phyloP scores from a whole-genome alignment of 805 yeast species.

The Saccharomyces mikatae region DNA sequence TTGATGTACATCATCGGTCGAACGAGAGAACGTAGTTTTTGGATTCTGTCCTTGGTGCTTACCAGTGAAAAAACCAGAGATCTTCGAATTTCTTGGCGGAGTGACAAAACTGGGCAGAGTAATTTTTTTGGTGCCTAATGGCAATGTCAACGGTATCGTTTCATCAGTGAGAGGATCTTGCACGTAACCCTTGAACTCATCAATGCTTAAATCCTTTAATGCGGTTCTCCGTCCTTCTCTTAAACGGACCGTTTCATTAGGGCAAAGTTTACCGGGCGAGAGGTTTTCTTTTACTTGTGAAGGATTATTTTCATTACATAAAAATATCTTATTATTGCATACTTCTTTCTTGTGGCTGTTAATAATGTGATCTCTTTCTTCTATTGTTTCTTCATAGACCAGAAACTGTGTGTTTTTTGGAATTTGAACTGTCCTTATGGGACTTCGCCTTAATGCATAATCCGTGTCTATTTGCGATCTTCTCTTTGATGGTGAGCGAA shows the following conservation, averaged over 20 bases:
- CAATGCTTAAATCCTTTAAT: slow-evolving; percentile 11
- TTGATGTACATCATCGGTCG: slow-evolving; percentile 17
- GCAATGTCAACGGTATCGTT: slow-evolving; percentile 12
- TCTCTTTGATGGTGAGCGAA: not conserved
- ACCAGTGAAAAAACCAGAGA: not conserved
- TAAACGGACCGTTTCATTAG: not conserved
- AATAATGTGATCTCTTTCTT: not conserved
- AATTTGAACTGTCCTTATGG: not conserved
- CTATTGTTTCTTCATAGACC: not conserved
- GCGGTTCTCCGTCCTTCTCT: slow-evolving; percentile 3
- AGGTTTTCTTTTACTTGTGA: not conserved
- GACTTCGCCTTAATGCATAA: not conserved
- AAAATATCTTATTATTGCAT: not conserved
- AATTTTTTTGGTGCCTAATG: slow-evolving; percentile 5
- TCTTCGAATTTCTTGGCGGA: slow-evolving; percentile 15
- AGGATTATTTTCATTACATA: not conserved
- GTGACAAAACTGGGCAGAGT: slow-evolving; percentile 16
- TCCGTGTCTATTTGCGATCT: not conserved
- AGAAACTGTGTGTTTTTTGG: not conserved
- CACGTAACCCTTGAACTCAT: slow-evolving; percentile 10
- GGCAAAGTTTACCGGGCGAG: not conserved
- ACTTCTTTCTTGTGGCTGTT: not conserved
- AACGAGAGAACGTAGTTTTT: slow-evolving; percentile 6
- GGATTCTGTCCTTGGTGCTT: slow-evolving; percentile 1
- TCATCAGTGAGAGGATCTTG: slow-evolving; percentile 7